A percentile compares a stretch with the other conserved stretches of the same genome.
phyloP scores from a whole-genome alignment of 495 filamentous ascomycete genomes.

The Saxophila tyrrhenica region DNA sequence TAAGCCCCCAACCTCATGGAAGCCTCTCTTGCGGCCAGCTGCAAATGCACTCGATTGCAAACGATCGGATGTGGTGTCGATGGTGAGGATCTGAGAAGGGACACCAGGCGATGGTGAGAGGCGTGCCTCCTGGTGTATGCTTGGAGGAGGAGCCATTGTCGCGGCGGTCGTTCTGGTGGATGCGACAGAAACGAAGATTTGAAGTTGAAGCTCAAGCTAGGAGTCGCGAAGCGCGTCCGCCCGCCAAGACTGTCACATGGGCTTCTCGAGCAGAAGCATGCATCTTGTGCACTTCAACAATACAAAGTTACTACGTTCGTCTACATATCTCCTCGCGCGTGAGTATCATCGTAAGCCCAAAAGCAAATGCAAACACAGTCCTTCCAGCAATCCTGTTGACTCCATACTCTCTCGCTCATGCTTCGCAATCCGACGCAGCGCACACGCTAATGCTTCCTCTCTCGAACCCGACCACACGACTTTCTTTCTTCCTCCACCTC shows the following conservation, averaged over 20 bases:
- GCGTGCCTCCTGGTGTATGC: slow-evolving; percentile 73
- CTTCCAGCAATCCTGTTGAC: background rate
- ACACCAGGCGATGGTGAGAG: slow-evolving; percentile 67
- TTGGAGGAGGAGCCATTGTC: slow-evolving; percentile 24
- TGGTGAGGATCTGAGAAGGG: slow-evolving; percentile 62
- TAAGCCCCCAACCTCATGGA: slow-evolving; percentile 40
- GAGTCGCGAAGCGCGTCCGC: slow-evolving; percentile 1
- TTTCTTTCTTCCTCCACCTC: background rate
- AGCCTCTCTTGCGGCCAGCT: slow-evolving; percentile 30
- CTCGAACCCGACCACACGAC: background rate
- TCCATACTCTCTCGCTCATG: background rate
- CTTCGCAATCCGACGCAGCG: background rate
- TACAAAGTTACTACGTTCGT: too few relatives aligned
- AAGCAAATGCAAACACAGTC: background rate
- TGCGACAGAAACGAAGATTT: background rate
- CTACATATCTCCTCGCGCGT: background rate
- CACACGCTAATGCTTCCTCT: background rate
- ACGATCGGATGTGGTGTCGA: slow-evolving; percentile 38
- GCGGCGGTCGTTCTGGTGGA: background rate
- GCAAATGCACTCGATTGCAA: slow-evolving; percentile 21
- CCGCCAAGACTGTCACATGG: background rate
- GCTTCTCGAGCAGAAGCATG: background rate
- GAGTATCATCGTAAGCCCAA: background rate
- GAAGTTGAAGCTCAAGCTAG: background rate
- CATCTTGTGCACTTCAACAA: background rate